Base-by-base conservation (phyloP, 768 basidiomycete species). In the Rhodosporidiobolus sp. region DNA sequence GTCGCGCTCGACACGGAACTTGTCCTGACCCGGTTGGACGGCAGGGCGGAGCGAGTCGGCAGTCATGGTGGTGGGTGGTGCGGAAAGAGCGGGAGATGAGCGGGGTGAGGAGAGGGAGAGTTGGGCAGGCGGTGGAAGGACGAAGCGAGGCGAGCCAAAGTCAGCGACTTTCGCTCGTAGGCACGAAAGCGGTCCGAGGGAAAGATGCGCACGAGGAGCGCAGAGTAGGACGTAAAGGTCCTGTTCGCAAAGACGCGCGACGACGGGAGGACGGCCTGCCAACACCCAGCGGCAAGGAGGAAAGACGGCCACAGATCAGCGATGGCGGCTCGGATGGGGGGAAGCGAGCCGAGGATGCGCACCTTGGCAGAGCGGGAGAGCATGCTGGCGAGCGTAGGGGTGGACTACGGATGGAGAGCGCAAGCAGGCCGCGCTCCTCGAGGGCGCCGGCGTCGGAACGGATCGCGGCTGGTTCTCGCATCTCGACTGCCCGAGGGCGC, bases 1-100 rank as follows among this genome's bases (percentile, higher is more conserved):
- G 81, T 98, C 96, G 76, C 85, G 88, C 82, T 99, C 95, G 32
- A 85, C 83, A 30, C 76, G 76, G 78, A 74, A 67, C 77, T 77
- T 65, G 75, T 76, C 53, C 75, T 76, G 75, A 2, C 71, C 71
- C 12, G 75, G 65, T 55, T 49, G 19, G 49, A 72, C 0, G 2
- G 43, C 34, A 7, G 74, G 74, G 17, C 12, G 34, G 38, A 67
- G 64, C 30, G 68, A 67, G 61, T 55, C 61, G 45, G 34, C 9
- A 11, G 43, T 7, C 26, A 46, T 14, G 11, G 43, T 2, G 30
- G 24, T 20, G n/a, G 46, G 43, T 22, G 16, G 49, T 9, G 46
- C 9, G 28, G 32, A 22, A 43, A 16, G 63, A 49, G 60, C 32
- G 24, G 38, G 14, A 43, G 38, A 43, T 7, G 38, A 43, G 38